Base-by-base conservation (phyloP, 148 eudicot genomes). In the Vaccinium vitisidaea region DNA sequence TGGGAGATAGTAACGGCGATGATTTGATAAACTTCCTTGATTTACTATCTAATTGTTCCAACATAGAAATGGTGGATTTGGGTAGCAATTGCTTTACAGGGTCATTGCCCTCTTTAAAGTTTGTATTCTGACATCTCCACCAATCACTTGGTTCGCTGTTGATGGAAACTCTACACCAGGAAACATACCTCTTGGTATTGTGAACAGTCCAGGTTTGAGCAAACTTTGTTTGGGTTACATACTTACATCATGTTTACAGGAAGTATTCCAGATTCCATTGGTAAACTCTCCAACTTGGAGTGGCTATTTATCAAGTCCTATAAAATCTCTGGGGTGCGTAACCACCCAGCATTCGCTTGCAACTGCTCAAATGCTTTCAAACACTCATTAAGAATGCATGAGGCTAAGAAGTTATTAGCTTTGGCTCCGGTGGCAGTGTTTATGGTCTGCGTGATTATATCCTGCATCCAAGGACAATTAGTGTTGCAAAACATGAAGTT, bases 181-280 rank as follows among this genome's bases (percentile, higher is more conserved):
- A 48, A 84, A 25, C 32, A 84, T 84, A n/a, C 82, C 86, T 48
- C 59, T 36, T 12, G 74, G 49, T 15, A 84, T 84, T 55, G 86
- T 30, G 18, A 84, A 63, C 58, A 58, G 77, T 21, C 10, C 32
- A 30, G 32, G 32, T 30, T 30, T 84, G 27, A 25, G 19, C 19
- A 0, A 25, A 6, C 75, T 84, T 1, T 8, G 2, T 30, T 30
- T 84, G 1, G 1, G 8, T 21, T 6, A 1, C 30, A 27, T 27
- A 27, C 30, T 27, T 27, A 27, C 10, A 84, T 76, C 69, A 56
- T 19, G 43, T 32, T 84, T 36, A 25, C 23, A 1, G 85, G 81
- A 6, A 61, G 55, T 5, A 84, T 84, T 84, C 85, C 85, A 39
- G 59, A 48, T 56, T 75, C 81, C 9, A 59, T 84, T 21, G 85